Evolutionary conservation across 148 eudicot genomes (phyloP), one percentile per base, ranked within the genome.

Genomic region (Mesembryanthemum crystallinum): DNA sequence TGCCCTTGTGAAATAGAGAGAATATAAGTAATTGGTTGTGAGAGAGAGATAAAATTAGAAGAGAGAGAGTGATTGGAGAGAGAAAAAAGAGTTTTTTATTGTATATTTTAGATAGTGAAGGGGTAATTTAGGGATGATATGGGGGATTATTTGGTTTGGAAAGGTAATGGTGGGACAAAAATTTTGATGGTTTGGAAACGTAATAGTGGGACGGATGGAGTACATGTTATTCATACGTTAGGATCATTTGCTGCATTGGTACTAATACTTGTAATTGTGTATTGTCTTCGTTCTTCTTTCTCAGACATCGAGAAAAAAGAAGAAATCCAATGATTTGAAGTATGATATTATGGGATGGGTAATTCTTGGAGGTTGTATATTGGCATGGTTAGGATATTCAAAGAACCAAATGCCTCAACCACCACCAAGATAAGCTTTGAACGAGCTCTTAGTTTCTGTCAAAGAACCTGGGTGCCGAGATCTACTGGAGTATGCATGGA

Each of bases 361-460:
- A n/a, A 82, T 92, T 67, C 97, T 94, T 72, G 97, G 89, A 0
- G 89, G 86, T 73, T 94, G 92, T 63, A 77, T 95, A 27, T 87
- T 92, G 49, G 92, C 85, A 18, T 88, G 94, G 96, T 77, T 91
- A 14, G 97, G 97, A 52, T 88, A 86, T 78, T 85, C 96, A 6
- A 92, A 76, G 79, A 92, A 83, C 89, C 90, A 77, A 75, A 85
- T 63, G 82, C 86, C 96, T 59, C 92, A 88, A 25, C 94, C 92
- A 9, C 94, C 93, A 42, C 76, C 90, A 25, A 83, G 85, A 75
- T 90, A 86, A 84, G 80, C 61, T 5, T 59, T 62, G n/a, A 72
- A 32, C 27, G 12, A 42, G 45, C 75, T 73, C 24, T 54, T 14
- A 61, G 63, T n/a, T 69, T 49, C 28, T 70, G 13, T n/a, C 55